Evolutionary conservation across 257 asterid species (phyloP), one percentile per base, ranked within the genome.

Genomic region (Solanum corneliomulleri): DNA sequence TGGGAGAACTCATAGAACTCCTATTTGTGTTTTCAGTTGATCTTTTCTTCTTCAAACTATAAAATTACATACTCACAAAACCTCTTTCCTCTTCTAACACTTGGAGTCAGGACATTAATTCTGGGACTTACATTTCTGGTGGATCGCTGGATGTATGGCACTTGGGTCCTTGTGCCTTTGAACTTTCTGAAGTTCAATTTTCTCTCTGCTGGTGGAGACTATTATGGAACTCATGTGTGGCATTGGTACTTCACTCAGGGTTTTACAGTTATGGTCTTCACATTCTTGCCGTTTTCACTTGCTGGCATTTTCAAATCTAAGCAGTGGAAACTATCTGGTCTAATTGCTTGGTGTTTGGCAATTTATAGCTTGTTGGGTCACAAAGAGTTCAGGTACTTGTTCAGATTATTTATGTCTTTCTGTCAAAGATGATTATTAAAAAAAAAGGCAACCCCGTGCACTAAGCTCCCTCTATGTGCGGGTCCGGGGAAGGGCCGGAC

Each of bases 191-290:
- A 93, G 91, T 97, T 97, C 93, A 97, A 96, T 90, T 93, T 97
- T 92, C 90, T 97, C 71, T 94, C 99, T 49, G 93, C 99, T 58
- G 99, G 99, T 33, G 99, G 99, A 72, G 99, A 96, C 91, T 96
- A 96, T 91, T 96, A 97, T 86, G 99, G 99, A 87, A 97, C 99
- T 95, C 99, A 96, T 91, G 93, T 96, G 82, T 97, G 99, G 99
- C 99, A 97, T 90, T 97, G 99, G 99, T 97, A 97, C 92, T 88
- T 96, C 86, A 92, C 97, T n/a, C 99, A 97, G 93, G 99, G 99
- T 82, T 97, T 97, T 84, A 95, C 96, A 1, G 97, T 93, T 92
- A 97, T 97, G 99, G 88, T 96, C 86, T 96, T 97, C 83, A 93
- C 98, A 3, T 91, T 90, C 84, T 86, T 96, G 88, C 99, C 99